Conservation (phyloP, 257 asterid genomes). For the Solanum pimpinellifolium region DNA sequence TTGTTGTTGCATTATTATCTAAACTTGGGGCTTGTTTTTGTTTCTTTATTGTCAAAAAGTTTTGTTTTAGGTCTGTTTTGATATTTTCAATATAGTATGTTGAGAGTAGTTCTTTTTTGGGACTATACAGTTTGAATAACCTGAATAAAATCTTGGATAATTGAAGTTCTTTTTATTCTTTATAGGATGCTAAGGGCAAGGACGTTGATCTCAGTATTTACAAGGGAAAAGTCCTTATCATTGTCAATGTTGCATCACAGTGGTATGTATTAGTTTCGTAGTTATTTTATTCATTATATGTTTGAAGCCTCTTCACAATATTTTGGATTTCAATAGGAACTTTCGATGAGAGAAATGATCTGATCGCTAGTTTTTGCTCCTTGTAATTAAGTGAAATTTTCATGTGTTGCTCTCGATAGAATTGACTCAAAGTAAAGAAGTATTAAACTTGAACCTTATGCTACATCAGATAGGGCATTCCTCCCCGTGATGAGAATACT, state of each 20-base stretch:
- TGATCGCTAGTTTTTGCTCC: not conserved
- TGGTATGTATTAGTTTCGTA: slow-evolving; percentile 34
- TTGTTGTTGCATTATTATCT: not conserved
- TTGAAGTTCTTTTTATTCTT: not conserved
- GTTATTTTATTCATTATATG: not conserved
- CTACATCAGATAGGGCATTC: not conserved
- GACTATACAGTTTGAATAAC: not conserved
- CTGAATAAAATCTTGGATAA: not conserved
- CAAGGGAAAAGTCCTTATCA: slow-evolving; percentile 65
- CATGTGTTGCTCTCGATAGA: not conserved
- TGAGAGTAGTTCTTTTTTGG: not conserved
- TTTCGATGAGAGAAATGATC: not conserved
- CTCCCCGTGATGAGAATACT: not conserved
- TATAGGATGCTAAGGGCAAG: slow-evolving; percentile 67
- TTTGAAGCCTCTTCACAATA: not conserved
- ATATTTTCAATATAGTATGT: not conserved
- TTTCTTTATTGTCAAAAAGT: not conserved
- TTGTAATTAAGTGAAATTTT: not conserved
- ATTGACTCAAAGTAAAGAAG: not conserved
- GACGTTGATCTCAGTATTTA: slow-evolving; percentile 61
- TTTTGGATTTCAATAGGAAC: not conserved
- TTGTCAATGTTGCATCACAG: slow-evolving; percentile 91
- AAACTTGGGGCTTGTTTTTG: not conserved
- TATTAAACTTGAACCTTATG: not conserved
- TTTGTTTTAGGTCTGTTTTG: not conserved